Base-by-base conservation (phyloP, 768 basidiomycete genomes). In the Boletales sp. region DNA sequence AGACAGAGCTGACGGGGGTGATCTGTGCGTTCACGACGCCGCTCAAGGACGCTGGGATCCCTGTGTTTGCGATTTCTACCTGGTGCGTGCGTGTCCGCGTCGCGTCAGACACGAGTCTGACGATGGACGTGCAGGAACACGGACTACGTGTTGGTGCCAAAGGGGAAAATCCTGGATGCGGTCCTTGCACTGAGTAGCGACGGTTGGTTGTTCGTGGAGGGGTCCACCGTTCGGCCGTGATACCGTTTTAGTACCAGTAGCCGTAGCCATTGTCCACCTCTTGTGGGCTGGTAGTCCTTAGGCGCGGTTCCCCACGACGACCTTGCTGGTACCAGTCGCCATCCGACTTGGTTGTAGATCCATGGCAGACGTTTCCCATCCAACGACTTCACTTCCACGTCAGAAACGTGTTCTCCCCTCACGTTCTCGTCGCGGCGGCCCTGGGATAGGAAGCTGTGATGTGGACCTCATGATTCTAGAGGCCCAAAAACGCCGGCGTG, bases 381-480 rank as follows among this genome's bases (percentile, higher is more conserved):
- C 47, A 55, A 52, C 68, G 46, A 61, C 63, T 44, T 58, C 68
- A 41, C 69, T 74, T 58, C 65, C 71, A 54, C 82, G 79, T 49
- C 84, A 83, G 69, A 87, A 86, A 70, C 84, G 91, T 66, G 84
- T 91, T 39, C 72, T 91, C 49, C 92, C 92, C 38, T 80, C 88
- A 67, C 81, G 92, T 59, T 80, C 86, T 49, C 77, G 89, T 58
- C 80, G 91, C 49, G 86, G 88, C 48, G 89, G 88, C 14, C 85
- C 87, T 28, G 89, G 88, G 33, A 80, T 89, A 44, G 89, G 91
- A 49, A 85, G 71, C 53, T 83, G 84, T 64, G 87, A 90, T 64
- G 76, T 84, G 15, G 92, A 94, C 72, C 59, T 82, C 48, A 84
- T 90, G 82, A 88, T 94, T 65, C 68, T 92, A 55, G 90, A 93